Evolutionary conservation across 2,329 filamentous ascomycete genomes (phyloP).

Genomic region (Xylogone sp.): DNA sequence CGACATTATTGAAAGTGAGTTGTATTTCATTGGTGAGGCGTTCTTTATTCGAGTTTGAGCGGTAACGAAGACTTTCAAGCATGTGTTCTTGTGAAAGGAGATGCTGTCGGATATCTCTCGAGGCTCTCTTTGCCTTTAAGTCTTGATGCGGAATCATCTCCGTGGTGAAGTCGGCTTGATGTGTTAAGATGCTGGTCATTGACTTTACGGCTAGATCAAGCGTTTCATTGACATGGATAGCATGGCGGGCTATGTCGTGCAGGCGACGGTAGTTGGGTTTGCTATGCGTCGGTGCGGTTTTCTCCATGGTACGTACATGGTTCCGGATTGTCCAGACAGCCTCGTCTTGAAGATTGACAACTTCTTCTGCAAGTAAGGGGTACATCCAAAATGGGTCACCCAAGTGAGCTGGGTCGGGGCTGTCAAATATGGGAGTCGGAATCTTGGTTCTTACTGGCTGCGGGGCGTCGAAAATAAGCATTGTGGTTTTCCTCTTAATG

Average conservation of each 20-base stretch:
- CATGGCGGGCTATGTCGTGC: slow-evolving; percentile 40
- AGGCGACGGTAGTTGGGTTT: slow-evolving; percentile 30
- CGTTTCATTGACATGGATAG: slow-evolving; percentile 41
- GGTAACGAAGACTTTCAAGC: slow-evolving; percentile 5
- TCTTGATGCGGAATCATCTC: background rate
- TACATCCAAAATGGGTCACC: slow-evolving; percentile 37
- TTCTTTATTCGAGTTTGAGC: slow-evolving; percentile 5
- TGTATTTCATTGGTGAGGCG: slow-evolving; percentile 9
- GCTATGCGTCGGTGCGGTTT: background rate
- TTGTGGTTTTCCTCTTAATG: no score
- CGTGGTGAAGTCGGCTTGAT: background rate
- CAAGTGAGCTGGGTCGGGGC: no score
- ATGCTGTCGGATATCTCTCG: slow-evolving; percentile 1
- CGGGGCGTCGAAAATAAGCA: no score
- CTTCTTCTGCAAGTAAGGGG: slow-evolving; percentile 23
- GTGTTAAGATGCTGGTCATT: slow-evolving; percentile 7
- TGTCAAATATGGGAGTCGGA: no score
- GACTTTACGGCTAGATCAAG: slow-evolving; percentile 32
- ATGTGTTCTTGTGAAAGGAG: slow-evolving; percentile 4
- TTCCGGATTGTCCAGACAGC: slow-evolving; percentile 38
- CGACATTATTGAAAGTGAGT: slow-evolving; percentile 37
- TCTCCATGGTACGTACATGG: slow-evolving; percentile 32
- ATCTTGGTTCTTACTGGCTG: no score
- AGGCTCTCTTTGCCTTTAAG: background rate
- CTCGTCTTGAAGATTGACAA: slow-evolving; percentile 29